Evolutionary conservation across 768 basidiomycete species (phyloP).

Genomic region (Leccinum longicurvipes): DNA sequence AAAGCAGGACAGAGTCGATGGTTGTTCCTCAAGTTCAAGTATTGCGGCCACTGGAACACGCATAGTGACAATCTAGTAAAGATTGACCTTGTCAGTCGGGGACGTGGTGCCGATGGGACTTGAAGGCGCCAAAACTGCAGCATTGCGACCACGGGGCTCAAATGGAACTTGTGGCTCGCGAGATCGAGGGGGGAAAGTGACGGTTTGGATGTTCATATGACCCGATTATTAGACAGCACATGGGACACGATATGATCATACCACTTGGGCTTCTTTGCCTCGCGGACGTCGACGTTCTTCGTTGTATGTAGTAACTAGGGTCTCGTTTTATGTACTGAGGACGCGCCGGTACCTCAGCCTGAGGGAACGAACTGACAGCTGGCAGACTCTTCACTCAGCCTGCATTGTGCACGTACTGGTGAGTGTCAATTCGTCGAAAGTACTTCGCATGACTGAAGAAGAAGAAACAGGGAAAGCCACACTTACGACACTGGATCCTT

Average conservation of each 20-base stretch:
- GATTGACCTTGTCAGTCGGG: not conserved
- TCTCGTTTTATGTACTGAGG: not conserved
- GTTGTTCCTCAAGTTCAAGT: not conserved
- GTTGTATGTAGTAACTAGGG: not conserved
- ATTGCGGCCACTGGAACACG: not conserved
- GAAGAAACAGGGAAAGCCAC: too few species aligned
- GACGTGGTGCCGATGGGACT: conserved; percentile 10
- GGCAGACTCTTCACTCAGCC: not conserved
- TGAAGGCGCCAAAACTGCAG: not conserved
- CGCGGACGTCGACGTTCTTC: conserved; percentile 6
- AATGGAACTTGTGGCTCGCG: conserved; percentile 5
- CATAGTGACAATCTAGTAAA: not conserved
- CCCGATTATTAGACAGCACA: conserved; percentile 7
- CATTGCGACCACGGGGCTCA: not conserved
- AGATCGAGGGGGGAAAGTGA: conserved; percentile 5
- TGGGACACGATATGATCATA: conserved; percentile 11
- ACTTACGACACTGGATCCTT: too few species aligned
- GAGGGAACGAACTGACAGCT: not conserved
- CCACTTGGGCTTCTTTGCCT: conserved; percentile 18
- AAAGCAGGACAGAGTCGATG: not conserved
- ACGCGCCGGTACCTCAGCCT: not conserved
- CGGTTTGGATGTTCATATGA: conserved; percentile 18
- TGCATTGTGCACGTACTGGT: too few species aligned
- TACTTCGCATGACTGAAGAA: too few species aligned
- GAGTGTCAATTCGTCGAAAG: too few species aligned